These are phyloP conservation scores for Wickerhamomyces xylosicus DNA, from an alignment of 805 yeast species.

Conservation along the genomic window DNA sequence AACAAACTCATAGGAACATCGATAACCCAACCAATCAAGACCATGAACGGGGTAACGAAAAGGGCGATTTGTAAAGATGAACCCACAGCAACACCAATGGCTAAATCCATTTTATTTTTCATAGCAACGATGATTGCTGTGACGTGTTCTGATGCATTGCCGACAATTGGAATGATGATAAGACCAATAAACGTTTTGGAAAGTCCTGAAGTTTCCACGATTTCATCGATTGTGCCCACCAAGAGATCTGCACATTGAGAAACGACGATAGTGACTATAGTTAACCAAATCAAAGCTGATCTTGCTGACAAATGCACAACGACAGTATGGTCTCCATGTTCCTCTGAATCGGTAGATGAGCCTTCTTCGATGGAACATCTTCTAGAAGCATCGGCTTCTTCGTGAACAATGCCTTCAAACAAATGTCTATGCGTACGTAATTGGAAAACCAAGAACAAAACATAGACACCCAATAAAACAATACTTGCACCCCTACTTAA, in stretches of 20 bases:
- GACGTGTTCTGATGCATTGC: slow-evolving; percentile 98
- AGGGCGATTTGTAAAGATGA: slow-evolving; percentile 91
- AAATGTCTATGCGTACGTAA: slow-evolving; percentile 72
- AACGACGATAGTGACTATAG: slow-evolving; percentile 64
- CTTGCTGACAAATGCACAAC: slow-evolving; percentile 35
- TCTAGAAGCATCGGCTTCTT: slow-evolving; percentile 13
- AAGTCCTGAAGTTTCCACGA: slow-evolving; percentile 75
- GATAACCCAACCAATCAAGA: slow-evolving; percentile 84
- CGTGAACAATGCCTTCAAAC: slow-evolving; percentile 48
- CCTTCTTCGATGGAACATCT: not conserved
- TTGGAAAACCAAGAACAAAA: slow-evolving; percentile 78
- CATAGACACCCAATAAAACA: slow-evolving; percentile 66
- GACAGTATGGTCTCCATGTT: slow-evolving; percentile 9
- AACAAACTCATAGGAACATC: slow-evolving; percentile 88
- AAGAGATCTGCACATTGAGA: slow-evolving; percentile 89
- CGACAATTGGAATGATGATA: slow-evolving; percentile 90
- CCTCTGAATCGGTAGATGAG: slow-evolving; percentile 13
- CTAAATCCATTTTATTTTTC: slow-evolving; percentile 95
- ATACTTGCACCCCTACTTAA: slow-evolving; percentile 83
- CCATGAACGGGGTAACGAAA: slow-evolving; percentile 93
- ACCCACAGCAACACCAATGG: slow-evolving; percentile 94
- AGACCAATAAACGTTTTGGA: slow-evolving; percentile 94
- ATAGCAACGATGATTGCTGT: slow-evolving; percentile 92
- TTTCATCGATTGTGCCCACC: slow-evolving; percentile 86
- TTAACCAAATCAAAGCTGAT: slow-evolving; percentile 44